phyloP scores from a whole-genome alignment of 495 filamentous ascomycete genomes.

The Barbatosphaeria neglecta region DNA sequence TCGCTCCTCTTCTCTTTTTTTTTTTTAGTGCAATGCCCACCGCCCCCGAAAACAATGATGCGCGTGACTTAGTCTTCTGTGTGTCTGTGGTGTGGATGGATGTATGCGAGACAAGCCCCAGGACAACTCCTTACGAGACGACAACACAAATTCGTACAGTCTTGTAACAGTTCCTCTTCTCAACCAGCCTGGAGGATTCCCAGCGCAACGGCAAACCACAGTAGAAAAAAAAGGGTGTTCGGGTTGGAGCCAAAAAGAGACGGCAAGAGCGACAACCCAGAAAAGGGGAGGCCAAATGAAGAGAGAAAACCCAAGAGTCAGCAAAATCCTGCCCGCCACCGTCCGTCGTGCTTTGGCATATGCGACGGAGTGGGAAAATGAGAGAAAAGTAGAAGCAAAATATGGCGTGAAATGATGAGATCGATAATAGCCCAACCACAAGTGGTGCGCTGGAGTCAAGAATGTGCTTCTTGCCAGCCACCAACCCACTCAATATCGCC shows the following conservation, averaged over 20 bases:
- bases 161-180: neutral
- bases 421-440: conserved; percentile 39
- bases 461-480: conserved; percentile 59
- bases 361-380: neutral
- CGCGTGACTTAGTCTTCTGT: no score
- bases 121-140: neutral
- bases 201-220: neutral
- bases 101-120: neutral
- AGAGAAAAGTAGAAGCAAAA: conserved; percentile 2
- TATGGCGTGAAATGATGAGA: conserved; percentile 13
- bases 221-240: neutral
- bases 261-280: neutral
- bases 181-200: neutral
- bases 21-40: no score
- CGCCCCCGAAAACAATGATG: no score
- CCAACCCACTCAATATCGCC: conserved; percentile 83
- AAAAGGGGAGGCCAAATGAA: neutral
- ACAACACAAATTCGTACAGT: neutral
- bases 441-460: conserved; percentile 29
- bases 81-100: no score
- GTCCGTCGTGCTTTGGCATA: conserved; percentile 6
- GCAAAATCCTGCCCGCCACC: conserved; percentile 6
- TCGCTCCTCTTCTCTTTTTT: no score
- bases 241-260: neutral
- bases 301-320: conserved; percentile 15